Conservation (phyloP, 1,284 basidiomycete genomes). For the Papiliotrema laurentii region DNA sequence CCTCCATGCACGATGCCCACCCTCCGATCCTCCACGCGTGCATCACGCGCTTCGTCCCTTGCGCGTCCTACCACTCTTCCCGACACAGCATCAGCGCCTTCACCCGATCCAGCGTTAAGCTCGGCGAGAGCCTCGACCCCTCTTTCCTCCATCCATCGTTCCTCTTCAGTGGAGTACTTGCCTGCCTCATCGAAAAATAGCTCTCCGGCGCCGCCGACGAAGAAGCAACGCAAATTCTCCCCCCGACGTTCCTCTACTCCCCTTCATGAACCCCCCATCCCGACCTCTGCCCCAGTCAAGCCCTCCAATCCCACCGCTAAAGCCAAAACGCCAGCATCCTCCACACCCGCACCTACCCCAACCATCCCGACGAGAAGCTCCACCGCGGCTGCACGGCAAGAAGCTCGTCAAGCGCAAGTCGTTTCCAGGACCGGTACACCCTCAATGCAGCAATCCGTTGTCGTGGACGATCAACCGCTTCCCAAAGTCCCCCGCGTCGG, state of each 20-base stretch:
- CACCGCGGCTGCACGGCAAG: background rate
- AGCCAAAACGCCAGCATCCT: background rate
- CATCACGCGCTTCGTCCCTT: too few relatives aligned
- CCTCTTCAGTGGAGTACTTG: too few relatives aligned
- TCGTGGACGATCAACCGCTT: conserved; percentile 23
- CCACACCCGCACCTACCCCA: background rate
- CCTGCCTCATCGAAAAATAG: too few relatives aligned
- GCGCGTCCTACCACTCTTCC: too few relatives aligned
- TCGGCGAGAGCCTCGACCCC: too few relatives aligned
- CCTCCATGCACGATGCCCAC: background rate
- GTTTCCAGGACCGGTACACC: background rate
- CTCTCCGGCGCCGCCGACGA: too few relatives aligned
- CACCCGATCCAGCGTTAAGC: too few relatives aligned
- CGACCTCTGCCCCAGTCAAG: background rate
- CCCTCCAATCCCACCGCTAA: background rate
- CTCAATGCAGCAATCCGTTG: background rate
- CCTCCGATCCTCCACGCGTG: background rate
- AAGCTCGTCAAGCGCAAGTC: background rate
- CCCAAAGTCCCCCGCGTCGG: conserved; percentile 22
- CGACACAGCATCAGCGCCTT: too few relatives aligned
- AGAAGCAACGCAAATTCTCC: background rate
- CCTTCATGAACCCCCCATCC: background rate
- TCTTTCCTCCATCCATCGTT: too few relatives aligned
- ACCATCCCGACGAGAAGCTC: background rate
- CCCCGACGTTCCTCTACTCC: background rate